Evolutionary conservation across 1,284 basidiomycete species (phyloP), one percentile per base, ranked within the genome.

Genomic region (Mrakiaceae sp.): DNA sequence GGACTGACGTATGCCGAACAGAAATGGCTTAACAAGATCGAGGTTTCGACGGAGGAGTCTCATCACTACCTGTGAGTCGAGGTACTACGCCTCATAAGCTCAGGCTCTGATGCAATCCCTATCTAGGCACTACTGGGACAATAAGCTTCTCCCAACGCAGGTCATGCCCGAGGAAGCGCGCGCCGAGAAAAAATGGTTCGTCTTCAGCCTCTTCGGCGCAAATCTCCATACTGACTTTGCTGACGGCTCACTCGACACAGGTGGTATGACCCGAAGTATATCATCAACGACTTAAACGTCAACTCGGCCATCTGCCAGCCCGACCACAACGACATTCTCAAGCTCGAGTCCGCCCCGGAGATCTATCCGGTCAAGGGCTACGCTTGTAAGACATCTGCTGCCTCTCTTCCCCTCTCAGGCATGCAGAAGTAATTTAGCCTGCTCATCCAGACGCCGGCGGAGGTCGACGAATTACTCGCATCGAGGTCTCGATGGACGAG

Each of bases 21-120:
- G 52, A 81, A 86, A 74, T 86, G 85, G 85, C 74, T 87, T 44
- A 79, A 75, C 52, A 76, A 78, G 43, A 84, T 87, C 68, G 81
- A 83, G 68, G 71, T 86, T 5, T 82, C 80, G 9, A 76, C 78
- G 39, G 67, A 72, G 12, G 83, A 86, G 70, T 80, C 78, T 55
- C 81, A 84, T 63, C 83, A 86, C 68, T 74, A 82, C 68, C 78
- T 82, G 75, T 49, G 10, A 27, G 48, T 49, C 14, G 48, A 49
- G 14, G 9, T 49, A 10, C 48, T 72, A 10, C 40, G 61, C 48
- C 16, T 43, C 54, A 42, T 12, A 48, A 55, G 58, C 60, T n/a
- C 12, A 44, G 54, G 14, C 47, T 40, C n/a, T 62, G 60, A 54
- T 49, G 54, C 58, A 7, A 3, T 42, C 52, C 6, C 14, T 57